Base-by-base conservation (phyloP, 2,329 filamentous ascomycete species). In the Teratosphaeria gauchensis region DNA sequence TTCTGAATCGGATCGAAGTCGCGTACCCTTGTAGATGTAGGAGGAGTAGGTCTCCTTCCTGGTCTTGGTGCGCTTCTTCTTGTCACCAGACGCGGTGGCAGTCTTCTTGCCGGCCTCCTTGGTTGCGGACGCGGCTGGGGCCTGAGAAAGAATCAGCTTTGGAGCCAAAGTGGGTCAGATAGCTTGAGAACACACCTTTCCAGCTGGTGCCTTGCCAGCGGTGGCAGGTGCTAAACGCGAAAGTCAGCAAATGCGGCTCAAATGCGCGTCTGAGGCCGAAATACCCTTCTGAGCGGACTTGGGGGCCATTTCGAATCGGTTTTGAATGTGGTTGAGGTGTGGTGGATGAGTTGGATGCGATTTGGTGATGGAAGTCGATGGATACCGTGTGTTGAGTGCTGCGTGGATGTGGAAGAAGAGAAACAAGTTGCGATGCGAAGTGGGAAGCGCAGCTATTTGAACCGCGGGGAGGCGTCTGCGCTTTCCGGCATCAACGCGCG, bases 91-190 rank as follows among this genome's bases (percentile, higher is more conserved):
- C 63, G 92, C 86, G 62, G 92, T 90, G 69, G 84, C 80, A 55
- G 94, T 97, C 89, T 97, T 99, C 90, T 99, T 99, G 83, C 92
- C 94, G 66, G 92, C 94, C 81, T 97, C 92, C 88, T 97, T 96
- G 89, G 96, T 96, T 86, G 96, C 92, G 74, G 88, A 89, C 61
- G 92, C 91, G 53, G 85, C 84, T 7, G 42, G 42, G 42, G 42
- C 42, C 42, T 48, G 42, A 21, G 42, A 48, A 8, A 19, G 8
- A 48, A 19, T 48, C 42, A 48, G 42, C 2, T 21, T 35, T 48
- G 42, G 42, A 48, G 21, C 1, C 42, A 21, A 21, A 48, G 19
- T 48, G 42, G 21, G 19, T 48, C 16, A 21, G 7, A 8, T 21
- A 19, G 19, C 5, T 48, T 48, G 16, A 24, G n/a, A 24, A 48